A percentile compares a stretch with the other conserved stretches of the same genome.
phyloP scores from a whole-genome alignment of 225 moss, liverwort and hornwort genomes.

The Rhytidiadelphus loreus region DNA sequence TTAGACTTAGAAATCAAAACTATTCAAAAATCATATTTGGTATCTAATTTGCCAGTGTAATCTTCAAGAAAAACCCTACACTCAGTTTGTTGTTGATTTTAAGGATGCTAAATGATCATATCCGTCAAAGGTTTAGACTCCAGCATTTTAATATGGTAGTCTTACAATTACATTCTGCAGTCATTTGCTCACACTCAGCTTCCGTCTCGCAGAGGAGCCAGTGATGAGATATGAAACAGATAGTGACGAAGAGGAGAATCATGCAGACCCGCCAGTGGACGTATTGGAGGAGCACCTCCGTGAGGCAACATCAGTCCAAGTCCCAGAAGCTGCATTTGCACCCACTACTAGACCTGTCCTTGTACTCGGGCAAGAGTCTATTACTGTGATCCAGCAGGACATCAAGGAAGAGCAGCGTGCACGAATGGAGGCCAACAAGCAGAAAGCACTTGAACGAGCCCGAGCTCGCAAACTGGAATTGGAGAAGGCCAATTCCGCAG shows the following conservation, averaged over 20 bases:
- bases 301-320: not conserved
- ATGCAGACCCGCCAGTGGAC: constrained; percentile 22
- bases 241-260: constrained; percentile 2
- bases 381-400: constrained; percentile 3
- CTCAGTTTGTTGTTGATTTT: too few relatives aligned
- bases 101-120: not conserved
- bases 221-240: constrained; percentile 1
- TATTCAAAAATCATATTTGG: not conserved
- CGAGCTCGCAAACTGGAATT: constrained; percentile 33
- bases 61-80: not conserved
- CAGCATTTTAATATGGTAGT: not conserved
- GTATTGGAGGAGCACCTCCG: constrained; percentile 20
- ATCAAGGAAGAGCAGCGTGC: constrained; percentile 46
- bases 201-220: not conserved
- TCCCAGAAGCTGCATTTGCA: not conserved
- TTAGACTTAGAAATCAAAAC: not conserved
- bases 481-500: constrained; percentile 1
- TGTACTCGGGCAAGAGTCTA: constrained; percentile 3
- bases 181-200: not conserved
- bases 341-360: constrained; percentile 2
- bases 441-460: constrained; percentile 40
- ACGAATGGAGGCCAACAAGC: constrained; percentile 55
- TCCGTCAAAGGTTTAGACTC: not conserved
- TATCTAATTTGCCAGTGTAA: not conserved
- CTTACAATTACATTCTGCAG: not conserved